A percentile compares a stretch with the other conserved stretches of the same genome.
These are phyloP conservation scores for Herpetospermum pedunculosum DNA, from an alignment of 306 rosid species.

Conservation along the genomic window DNA sequence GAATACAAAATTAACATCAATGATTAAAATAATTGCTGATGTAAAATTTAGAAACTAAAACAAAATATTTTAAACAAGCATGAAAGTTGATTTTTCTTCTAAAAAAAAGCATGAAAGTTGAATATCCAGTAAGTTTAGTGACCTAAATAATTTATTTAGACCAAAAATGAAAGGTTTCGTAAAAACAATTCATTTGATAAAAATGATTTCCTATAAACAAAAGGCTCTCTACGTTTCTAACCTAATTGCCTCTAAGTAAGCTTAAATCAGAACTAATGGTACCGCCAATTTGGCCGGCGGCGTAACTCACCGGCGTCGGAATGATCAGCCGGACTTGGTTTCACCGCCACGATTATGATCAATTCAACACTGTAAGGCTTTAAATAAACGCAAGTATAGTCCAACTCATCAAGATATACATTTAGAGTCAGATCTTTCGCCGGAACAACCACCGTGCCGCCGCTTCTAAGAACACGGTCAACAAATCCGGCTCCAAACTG, in stretches of 20 bases:
- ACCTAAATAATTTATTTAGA: background rate
- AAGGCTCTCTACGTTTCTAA: too few relatives aligned
- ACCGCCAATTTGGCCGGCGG: background rate
- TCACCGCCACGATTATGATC: background rate
- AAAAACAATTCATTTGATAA: background rate
- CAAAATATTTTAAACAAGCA: too few relatives aligned
- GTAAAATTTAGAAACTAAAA: too few relatives aligned
- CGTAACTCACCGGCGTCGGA: background rate
- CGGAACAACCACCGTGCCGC: background rate
- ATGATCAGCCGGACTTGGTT: background rate
- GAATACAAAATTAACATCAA: too few relatives aligned
- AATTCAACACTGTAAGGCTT: background rate
- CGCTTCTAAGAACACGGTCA: background rate
- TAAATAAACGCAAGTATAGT: background rate
- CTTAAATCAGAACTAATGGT: too few relatives aligned
- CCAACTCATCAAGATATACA: background rate
- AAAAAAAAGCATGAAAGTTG: too few relatives aligned
- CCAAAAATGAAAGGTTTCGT: background rate
- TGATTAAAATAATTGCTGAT: too few relatives aligned
- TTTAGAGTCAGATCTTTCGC: background rate
- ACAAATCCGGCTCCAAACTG: background rate
- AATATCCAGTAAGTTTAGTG: too few relatives aligned
- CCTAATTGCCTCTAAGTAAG: too few relatives aligned
- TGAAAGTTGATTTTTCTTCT: too few relatives aligned
- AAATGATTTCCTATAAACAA: too few relatives aligned